These are phyloP conservation scores for Euphorbia schlechtendalii DNA, from an alignment of 441 rosid genomes.

Conservation along the genomic window DNA sequence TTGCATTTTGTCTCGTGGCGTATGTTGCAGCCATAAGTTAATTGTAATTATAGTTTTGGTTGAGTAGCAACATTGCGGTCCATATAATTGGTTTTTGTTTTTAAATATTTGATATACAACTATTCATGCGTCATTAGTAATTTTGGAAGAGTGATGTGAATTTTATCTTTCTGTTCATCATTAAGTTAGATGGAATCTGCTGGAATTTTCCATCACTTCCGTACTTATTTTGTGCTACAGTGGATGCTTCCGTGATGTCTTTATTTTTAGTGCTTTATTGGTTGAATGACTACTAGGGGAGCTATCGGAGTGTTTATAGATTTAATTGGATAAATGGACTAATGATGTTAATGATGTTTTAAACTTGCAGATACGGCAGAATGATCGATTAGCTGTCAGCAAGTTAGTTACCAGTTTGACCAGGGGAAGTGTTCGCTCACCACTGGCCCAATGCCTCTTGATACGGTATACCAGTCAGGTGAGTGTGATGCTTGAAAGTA, in stretches of 20 bases:
- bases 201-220: neutral
- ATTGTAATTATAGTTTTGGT: no score
- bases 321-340: no score
- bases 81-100: neutral
- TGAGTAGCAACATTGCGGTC: neutral
- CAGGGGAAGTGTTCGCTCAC: slow-evolving; percentile 95
- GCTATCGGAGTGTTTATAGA: neutral
- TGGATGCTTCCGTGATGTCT: neutral
- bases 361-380: slow-evolving; percentile 76
- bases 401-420: slow-evolving; percentile 93
- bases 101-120: neutral
- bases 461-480: slow-evolving; percentile 97
- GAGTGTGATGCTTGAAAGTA: slow-evolving; percentile 9
- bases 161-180: neutral
- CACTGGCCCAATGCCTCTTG: slow-evolving; percentile 91
- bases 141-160: neutral
- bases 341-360: no score
- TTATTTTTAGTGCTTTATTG: neutral
- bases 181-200: neutral
- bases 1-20: no score
- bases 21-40: no score
- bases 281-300: neutral
- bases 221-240: neutral
- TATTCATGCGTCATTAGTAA: no score
- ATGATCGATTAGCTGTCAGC: slow-evolving; percentile 93